phyloP scores from a whole-genome alignment of 768 basidiomycete species.

The Steccherinum ochraceum region DNA sequence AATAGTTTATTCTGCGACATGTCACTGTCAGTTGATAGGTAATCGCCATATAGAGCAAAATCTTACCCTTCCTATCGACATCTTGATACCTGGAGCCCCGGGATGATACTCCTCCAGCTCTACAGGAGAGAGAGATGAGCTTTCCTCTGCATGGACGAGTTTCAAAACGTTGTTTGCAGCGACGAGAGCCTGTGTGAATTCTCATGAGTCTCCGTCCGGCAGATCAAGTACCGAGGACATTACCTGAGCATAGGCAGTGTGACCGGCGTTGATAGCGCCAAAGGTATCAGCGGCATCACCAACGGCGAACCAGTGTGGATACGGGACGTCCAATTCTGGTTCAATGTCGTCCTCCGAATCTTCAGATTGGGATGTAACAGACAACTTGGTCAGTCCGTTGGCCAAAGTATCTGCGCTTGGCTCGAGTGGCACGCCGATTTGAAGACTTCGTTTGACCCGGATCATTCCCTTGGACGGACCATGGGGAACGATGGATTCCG shows the following conservation, averaged over 20 bases:
- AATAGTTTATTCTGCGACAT: conserved; percentile 33
- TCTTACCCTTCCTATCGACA: conserved; percentile 54
- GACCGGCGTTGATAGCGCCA: conserved; percentile 55
- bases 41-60: neutral
- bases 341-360: conserved; percentile 7
- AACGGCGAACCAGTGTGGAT: conserved; percentile 53
- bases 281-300: conserved; percentile 63
- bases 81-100: conserved; percentile 48
- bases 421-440: conserved; percentile 28
- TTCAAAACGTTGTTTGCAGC: conserved; percentile 49
- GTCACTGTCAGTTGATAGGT: neutral
- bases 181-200: conserved; percentile 33
- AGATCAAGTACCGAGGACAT: neutral
- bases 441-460: conserved; percentile 46
- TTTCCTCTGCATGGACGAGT: conserved; percentile 29
- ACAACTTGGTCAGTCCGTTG: neutral
- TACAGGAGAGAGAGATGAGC: neutral
- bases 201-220: neutral
- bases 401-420: neutral
- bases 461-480: conserved; percentile 32
- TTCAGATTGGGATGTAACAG: neutral
- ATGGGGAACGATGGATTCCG: conserved; percentile 23
- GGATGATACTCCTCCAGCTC: conserved; percentile 42
- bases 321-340: conserved; percentile 27
- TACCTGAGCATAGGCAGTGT: conserved; percentile 50